Evolutionary conservation across 352 stramenopile genomes (phyloP).

Genomic region (Thraustochytrium striatum): DNA sequence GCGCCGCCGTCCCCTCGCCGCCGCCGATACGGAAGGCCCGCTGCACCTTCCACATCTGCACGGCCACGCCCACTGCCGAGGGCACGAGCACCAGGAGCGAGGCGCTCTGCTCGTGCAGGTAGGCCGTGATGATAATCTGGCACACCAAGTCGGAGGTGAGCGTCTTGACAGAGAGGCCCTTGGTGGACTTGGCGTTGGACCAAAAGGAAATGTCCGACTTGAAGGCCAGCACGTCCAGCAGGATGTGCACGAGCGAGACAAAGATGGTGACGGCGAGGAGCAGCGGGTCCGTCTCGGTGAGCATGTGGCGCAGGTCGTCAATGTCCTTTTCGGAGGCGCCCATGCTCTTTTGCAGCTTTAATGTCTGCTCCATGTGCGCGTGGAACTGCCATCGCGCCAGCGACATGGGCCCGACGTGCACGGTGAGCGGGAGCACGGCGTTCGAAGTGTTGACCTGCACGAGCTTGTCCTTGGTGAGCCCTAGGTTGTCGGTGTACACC

Average conservation of each 20-base stretch:
- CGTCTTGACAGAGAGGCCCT: constrained; percentile 65
- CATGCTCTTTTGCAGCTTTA: constrained; percentile 2
- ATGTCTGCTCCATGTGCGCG: constrained; percentile 26
- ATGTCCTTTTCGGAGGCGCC: constrained; percentile 45
- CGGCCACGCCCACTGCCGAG: neutral
- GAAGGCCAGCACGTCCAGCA: constrained; percentile 98
- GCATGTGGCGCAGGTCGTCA: constrained; percentile 48
- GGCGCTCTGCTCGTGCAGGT: constrained; percentile 44
- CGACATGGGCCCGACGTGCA: constrained; percentile 41
- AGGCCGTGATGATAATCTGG: constrained; percentile 24
- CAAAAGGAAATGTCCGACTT: constrained; percentile 98
- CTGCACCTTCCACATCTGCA: constrained; percentile 48
- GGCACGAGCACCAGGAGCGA: constrained; percentile 45
- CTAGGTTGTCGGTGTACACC: constrained; percentile 31
- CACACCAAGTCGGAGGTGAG: constrained; percentile 12
- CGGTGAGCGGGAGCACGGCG: constrained; percentile 5
- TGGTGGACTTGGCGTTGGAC: constrained; percentile 92
- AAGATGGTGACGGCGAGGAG: constrained; percentile 88
- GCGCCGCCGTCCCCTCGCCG: neutral
- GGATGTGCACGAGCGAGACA: constrained; percentile 90
- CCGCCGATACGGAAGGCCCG: constrained; percentile 1
- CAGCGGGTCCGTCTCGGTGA: constrained; percentile 82
- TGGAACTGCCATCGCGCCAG: constrained; percentile 42
- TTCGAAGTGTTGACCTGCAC: constrained; percentile 36
- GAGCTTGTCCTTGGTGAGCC: constrained; percentile 41